A percentile compares a stretch with the other conserved stretches of the same genome.
phyloP scores from a whole-genome alignment of 75 land plant species.

The Selaginella moellendorffii region DNA sequence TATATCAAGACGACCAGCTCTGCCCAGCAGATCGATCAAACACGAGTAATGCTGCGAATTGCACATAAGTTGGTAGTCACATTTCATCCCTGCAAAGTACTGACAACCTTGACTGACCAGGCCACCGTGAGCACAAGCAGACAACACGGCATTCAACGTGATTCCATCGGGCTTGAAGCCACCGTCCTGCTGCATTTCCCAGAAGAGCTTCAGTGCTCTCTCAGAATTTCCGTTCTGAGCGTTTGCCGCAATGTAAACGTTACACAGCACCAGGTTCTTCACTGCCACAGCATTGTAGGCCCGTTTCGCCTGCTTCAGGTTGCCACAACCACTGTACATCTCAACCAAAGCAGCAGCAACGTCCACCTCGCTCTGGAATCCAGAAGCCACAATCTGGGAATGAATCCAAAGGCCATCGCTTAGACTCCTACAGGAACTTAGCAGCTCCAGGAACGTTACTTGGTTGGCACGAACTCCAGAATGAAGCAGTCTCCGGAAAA shows the following conservation, averaged over 20 bases:
- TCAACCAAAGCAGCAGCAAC: not conserved
- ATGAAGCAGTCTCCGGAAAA: not conserved
- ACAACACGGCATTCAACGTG: constrained; percentile 12
- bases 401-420: not conserved
- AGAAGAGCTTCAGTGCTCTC: not conserved
- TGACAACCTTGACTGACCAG: constrained; percentile 16
- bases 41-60: constrained; percentile 15
- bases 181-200: not conserved
- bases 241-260: not conserved
- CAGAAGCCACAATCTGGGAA: not conserved
- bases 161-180: not conserved
- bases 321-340: not conserved
- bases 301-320: not conserved
- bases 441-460: not conserved
- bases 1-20: constrained; percentile 13
- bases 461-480: not conserved
- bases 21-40: constrained; percentile 17
- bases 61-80: not conserved
- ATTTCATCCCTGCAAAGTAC: constrained; percentile 7
- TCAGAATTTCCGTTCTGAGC: not conserved
- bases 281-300: not conserved
- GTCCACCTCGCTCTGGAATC: not conserved
- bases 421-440: not conserved
- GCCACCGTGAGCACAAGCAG: constrained; percentile 20
- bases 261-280: not conserved